Evolutionary conservation across 345 rosid species (phyloP).

Genomic region (Rhizophora apiculata): DNA sequence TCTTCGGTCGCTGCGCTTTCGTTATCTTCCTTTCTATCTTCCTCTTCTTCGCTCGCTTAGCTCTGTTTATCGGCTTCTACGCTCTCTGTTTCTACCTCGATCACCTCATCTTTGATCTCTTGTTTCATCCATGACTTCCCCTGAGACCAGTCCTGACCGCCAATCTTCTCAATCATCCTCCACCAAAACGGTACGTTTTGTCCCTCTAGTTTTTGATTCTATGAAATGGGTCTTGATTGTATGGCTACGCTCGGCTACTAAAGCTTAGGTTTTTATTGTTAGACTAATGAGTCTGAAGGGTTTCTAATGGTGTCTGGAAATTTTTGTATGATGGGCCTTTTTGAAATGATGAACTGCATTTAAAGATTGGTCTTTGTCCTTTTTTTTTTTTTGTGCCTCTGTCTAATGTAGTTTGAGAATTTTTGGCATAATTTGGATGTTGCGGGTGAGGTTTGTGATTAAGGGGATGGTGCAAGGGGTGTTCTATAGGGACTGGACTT

Average conservation of each 20-base stretch:
- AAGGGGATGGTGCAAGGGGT: conserved; percentile 94
- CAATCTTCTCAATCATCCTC: conserved; percentile 36
- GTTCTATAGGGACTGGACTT: conserved; percentile 82
- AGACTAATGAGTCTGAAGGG: neutral
- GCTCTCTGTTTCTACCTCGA: conserved; percentile 39
- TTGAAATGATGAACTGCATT: neutral
- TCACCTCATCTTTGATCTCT: conserved; percentile 34
- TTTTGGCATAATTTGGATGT: conserved; percentile 4
- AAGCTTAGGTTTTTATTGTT: neutral
- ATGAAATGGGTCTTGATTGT: neutral
- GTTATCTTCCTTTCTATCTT: no score
- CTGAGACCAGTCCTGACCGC: conserved; percentile 24
- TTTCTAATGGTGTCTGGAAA: neutral
- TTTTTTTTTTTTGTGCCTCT: neutral
- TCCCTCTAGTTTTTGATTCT: neutral
- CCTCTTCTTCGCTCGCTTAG: conserved; percentile 32
- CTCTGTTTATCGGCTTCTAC: conserved; percentile 35
- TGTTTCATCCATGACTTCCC: conserved; percentile 42
- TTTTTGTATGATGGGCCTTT: conserved; percentile 2
- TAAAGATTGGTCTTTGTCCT: neutral
- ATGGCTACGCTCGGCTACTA: neutral
- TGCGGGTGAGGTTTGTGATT: conserved; percentile 63
- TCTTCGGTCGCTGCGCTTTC: conserved; percentile 13
- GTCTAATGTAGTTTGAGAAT: neutral
- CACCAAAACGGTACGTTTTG: conserved; percentile 40